Conservation (phyloP, 192 early-diverging fungal genomes). For the Coemansia umbellata region DNA sequence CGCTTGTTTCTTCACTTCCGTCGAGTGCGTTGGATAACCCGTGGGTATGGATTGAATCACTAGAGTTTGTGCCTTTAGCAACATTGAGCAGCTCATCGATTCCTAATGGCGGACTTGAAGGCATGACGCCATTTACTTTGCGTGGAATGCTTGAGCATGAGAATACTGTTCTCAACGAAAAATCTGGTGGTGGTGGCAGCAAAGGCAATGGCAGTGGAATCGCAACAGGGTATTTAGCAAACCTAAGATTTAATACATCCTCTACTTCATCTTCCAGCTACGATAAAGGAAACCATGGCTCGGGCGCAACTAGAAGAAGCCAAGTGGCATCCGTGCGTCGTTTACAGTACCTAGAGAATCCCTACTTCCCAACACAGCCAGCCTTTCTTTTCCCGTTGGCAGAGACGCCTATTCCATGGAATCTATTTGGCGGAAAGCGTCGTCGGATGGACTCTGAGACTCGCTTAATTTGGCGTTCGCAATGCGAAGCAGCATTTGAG, state of each 20-base stretch:
- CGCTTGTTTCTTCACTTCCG: background rate
- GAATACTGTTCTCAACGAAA: background rate
- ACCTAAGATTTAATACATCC: constrained; percentile 5
- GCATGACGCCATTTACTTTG: constrained; percentile 48
- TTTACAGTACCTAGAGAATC: constrained; percentile 41
- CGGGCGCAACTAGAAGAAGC: background rate
- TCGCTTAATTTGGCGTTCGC: constrained; percentile 35
- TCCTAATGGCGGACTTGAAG: constrained; percentile 22
- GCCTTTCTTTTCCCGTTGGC: constrained; percentile 35
- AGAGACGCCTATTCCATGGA: constrained; percentile 35
- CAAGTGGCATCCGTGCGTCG: background rate
- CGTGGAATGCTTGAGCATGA: constrained; percentile 40
- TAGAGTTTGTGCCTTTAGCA: constrained; percentile 37
- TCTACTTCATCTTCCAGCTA: background rate
- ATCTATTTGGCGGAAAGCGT: constrained; percentile 32
- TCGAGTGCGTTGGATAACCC: constrained; percentile 23
- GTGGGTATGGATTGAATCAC: constrained; percentile 39
- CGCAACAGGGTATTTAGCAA: constrained; percentile 16
- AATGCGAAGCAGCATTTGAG: constrained; percentile 30
- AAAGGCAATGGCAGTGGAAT: background rate
- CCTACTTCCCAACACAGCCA: constrained; percentile 39
- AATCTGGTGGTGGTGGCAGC: background rate
- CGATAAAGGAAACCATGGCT: background rate
- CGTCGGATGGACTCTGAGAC: constrained; percentile 40
- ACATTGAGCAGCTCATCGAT: constrained; percentile 11